A percentile compares a stretch with the other conserved stretches of the same genome.
phyloP scores from a whole-genome alignment of 306 rosid genomes.

The Quercus bicolor region DNA sequence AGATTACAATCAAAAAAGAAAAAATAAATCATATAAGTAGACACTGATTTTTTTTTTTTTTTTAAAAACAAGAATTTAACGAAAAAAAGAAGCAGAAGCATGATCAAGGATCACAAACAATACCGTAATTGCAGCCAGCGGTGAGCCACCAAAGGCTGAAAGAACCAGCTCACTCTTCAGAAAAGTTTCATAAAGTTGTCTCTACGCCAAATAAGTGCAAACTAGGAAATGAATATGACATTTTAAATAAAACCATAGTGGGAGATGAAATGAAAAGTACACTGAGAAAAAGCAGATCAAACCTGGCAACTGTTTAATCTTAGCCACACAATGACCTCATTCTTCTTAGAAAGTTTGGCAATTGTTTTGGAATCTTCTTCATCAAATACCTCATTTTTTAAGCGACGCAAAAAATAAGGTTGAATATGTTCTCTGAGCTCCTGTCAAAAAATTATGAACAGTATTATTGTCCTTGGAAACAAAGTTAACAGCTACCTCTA shows the following conservation, averaged over 20 bases:
- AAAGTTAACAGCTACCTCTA: neutral
- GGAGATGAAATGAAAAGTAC: neutral
- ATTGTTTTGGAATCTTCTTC: constrained; percentile 51
- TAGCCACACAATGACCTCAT: constrained; percentile 87
- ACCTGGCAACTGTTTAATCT: constrained; percentile 77
- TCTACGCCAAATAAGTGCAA: constrained; percentile 40
- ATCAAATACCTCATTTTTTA: constrained; percentile 76
- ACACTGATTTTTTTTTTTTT: too few species aligned
- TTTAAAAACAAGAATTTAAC: neutral
- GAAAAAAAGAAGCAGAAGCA: neutral
- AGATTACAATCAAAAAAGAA: neutral
- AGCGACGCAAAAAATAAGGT: constrained; percentile 83
- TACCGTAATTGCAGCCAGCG: constrained; percentile 89
- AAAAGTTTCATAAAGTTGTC: constrained; percentile 76
- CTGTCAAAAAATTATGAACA: constrained; percentile 28
- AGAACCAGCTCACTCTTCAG: constrained; percentile 79
- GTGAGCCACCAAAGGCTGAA: constrained; percentile 92
- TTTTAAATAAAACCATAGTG: neutral
- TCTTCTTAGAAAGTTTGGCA: constrained; percentile 71
- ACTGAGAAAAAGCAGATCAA: constrained; percentile 13
- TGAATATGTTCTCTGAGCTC: constrained; percentile 73
- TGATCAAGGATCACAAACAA: constrained; percentile 12
- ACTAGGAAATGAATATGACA: neutral
- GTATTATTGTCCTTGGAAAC: neutral
- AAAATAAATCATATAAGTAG: too few species aligned